Conservation (phyloP, 768 basidiomycete species). For the Tylopilus sp. region DNA sequence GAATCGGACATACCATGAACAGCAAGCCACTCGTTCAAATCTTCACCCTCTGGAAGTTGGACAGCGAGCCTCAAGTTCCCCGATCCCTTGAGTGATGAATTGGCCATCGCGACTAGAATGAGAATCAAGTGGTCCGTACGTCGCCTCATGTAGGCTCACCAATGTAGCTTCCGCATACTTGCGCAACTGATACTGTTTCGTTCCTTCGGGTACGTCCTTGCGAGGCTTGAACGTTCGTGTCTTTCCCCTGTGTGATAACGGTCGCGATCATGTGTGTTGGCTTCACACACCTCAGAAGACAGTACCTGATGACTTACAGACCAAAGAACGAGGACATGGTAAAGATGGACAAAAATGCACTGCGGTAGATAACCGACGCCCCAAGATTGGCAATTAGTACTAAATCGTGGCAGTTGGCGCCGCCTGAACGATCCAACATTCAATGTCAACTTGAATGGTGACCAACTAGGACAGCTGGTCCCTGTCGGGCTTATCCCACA, state of each 20-base stretch:
- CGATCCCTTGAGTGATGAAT: constrained; percentile 61
- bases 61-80: constrained; percentile 93
- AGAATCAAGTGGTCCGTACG: constrained; percentile 6
- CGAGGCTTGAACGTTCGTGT: constrained; percentile 96
- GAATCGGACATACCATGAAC: constrained; percentile 74
- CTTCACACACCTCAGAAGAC: constrained; percentile 6
- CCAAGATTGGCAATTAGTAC: constrained; percentile 17
- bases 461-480: no score
- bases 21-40: constrained; percentile 98
- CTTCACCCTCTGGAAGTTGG: constrained; percentile 93
- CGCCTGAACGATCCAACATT: no score
- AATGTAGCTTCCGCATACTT: constrained; percentile 97
- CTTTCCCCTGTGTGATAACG: constrained; percentile 60
- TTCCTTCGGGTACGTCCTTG: constrained; percentile 92
- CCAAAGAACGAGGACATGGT: constrained; percentile 87
- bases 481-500: no score
- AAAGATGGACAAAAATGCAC: constrained; percentile 12
- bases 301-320: constrained; percentile 50
- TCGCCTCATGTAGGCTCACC: constrained; percentile 36
- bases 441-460: no score
- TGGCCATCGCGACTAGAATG: constrained; percentile 1
- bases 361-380: neutral
- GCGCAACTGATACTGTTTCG: constrained; percentile 96
- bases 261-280: constrained; percentile 8
- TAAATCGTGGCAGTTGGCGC: no score